Percentiles rank a stretch among this genome's conserved stretches.
Evolutionary conservation across 1,284 basidiomycete genomes (phyloP).

Genomic region (Cutaneotrichosporon cutaneum): DNA sequence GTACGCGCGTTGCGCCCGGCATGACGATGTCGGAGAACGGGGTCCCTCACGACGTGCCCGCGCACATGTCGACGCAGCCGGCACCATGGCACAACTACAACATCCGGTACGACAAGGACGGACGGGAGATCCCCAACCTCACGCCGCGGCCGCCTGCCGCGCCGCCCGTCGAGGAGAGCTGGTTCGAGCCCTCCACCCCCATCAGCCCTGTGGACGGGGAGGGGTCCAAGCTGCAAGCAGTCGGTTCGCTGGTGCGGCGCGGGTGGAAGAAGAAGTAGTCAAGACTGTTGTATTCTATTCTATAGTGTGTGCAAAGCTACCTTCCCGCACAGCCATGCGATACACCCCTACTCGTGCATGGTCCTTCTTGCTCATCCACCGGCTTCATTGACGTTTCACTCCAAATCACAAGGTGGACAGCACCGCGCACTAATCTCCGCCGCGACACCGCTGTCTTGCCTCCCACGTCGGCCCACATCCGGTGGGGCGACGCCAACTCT

Average conservation of each 20-base stretch:
- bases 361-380: no score
- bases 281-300: not conserved
- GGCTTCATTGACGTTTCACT: no score
- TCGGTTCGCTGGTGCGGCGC: not conserved
- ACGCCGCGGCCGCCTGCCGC: not conserved
- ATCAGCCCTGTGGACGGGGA: not conserved
- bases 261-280: not conserved
- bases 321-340: no score
- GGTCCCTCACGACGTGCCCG: not conserved
- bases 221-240: not conserved
- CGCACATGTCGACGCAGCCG: not conserved
- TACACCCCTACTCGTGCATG: no score
- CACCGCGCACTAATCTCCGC: no score
- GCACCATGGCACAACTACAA: constrained; percentile 7
- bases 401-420: no score
- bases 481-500: no score
- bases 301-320: not conserved
- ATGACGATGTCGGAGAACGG: not conserved
- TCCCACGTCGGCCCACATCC: no score
- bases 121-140: constrained; percentile 6
- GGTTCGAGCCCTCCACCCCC: not conserved
- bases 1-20: not conserved
- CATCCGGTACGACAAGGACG: constrained; percentile 8
- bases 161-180: not conserved
- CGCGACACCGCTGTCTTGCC: no score